Evolutionary conservation across 2,329 filamentous ascomycete species (phyloP).

Genomic region (Xylariaceae sp.): DNA sequence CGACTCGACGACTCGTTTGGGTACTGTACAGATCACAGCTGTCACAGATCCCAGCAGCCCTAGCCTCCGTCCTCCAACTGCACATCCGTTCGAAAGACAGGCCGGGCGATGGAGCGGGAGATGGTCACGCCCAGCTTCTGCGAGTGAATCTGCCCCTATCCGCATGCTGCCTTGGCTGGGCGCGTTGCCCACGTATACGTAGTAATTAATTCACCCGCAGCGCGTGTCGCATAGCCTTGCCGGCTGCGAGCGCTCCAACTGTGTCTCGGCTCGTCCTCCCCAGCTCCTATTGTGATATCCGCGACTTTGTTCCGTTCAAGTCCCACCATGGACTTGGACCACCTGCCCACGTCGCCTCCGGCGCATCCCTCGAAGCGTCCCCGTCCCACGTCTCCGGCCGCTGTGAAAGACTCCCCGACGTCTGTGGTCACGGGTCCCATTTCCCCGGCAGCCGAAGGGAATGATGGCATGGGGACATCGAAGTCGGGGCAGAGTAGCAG

Average conservation of each 20-base stretch:
- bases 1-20: too few species aligned
- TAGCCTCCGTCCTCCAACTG: too few species aligned
- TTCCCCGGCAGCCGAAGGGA: slow-evolving; percentile 27
- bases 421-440: slow-evolving; percentile 36
- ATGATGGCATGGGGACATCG: slow-evolving; percentile 28
- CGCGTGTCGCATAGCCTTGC: slow-evolving; percentile 3
- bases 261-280: neutral
- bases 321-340: slow-evolving; percentile 15
- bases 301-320: neutral
- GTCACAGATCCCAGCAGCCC: too few species aligned
- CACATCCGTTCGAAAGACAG: too few species aligned
- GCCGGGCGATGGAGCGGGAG: slow-evolving; percentile 13
- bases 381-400: slow-evolving; percentile 46
- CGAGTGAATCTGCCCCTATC: slow-evolving; percentile 9
- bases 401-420: slow-evolving; percentile 39
- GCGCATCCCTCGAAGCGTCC: slow-evolving; percentile 54
- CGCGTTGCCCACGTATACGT: neutral
- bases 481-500: slow-evolving; percentile 58
- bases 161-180: slow-evolving; percentile 1
- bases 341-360: slow-evolving; percentile 49
- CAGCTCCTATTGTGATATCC: neutral
- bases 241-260: neutral
- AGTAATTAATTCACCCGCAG: neutral
- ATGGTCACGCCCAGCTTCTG: slow-evolving; percentile 10
- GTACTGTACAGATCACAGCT: too few species aligned